Conservation (phyloP, 768 basidiomycete species). For the Leccinum fibrillosum region DNA sequence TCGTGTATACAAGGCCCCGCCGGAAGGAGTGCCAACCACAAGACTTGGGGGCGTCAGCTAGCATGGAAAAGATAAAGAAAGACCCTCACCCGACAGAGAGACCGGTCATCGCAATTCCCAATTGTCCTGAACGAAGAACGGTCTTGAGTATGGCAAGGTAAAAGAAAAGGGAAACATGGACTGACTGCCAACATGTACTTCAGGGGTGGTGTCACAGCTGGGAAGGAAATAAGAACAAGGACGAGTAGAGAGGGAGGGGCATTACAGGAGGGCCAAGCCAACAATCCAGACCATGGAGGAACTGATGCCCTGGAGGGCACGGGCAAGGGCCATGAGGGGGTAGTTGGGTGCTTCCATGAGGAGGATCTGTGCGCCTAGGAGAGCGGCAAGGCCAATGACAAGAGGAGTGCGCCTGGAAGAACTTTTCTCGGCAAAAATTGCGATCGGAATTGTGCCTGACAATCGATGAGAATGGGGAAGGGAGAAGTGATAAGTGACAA, state of each 20-base stretch:
- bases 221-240: constrained; percentile 10
- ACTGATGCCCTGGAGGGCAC: constrained; percentile 56
- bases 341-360: constrained; percentile 62
- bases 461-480: not conserved
- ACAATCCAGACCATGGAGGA: constrained; percentile 64
- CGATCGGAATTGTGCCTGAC: constrained; percentile 55
- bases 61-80: not conserved
- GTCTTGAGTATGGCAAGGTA: not conserved
- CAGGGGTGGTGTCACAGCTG: constrained; percentile 57
- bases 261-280: constrained; percentile 56
- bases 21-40: constrained; percentile 56
- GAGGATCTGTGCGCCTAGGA: constrained; percentile 55
- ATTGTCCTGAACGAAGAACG: constrained; percentile 40
- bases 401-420: constrained; percentile 47
- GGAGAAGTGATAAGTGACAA: constrained; percentile 3
- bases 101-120: constrained; percentile 60
- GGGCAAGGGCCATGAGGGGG: constrained; percentile 54
- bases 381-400: constrained; percentile 45
- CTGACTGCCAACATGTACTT: constrained; percentile 47
- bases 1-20: constrained; percentile 48
- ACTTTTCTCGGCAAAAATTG: constrained; percentile 52
- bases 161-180: constrained; percentile 1
- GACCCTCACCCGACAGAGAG: constrained; percentile 48
- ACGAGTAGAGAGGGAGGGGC: not conserved
- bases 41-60: constrained; percentile 31